These are phyloP conservation scores for Pichia eremophila DNA, from an alignment of 805 yeast species.

Conservation along the genomic window DNA sequence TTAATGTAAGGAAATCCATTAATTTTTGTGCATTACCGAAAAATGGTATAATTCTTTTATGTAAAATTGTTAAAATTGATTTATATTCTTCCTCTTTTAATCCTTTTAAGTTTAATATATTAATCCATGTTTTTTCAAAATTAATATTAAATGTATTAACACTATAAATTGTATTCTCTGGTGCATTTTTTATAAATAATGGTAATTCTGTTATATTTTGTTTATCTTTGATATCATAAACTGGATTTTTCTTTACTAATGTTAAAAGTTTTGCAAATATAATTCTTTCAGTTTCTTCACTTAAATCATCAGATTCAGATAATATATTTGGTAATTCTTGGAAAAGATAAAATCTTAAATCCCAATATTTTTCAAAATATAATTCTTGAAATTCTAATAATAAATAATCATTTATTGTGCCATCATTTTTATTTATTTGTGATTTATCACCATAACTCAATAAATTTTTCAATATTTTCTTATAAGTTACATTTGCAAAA, in stretches of 20 bases:
- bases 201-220: slow-evolving; percentile 19
- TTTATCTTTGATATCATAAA: slow-evolving; percentile 27
- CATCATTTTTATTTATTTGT: slow-evolving; percentile 36
- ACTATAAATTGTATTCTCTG: slow-evolving; percentile 28
- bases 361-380: slow-evolving; percentile 56
- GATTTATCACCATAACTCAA: slow-evolving; percentile 27
- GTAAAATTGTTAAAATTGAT: slow-evolving; percentile 57
- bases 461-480: slow-evolving; percentile 26
- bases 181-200: slow-evolving; percentile 34
- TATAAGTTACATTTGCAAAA: slow-evolving; percentile 53
- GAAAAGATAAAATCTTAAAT: slow-evolving; percentile 68
- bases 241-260: slow-evolving; percentile 23
- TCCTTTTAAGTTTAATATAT: slow-evolving; percentile 38
- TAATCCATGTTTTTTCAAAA: slow-evolving; percentile 63
- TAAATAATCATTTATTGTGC: slow-evolving; percentile 31
- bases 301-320: slow-evolving; percentile 3
- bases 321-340: slow-evolving; percentile 30
- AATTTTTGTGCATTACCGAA: slow-evolving; percentile 69
- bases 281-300: slow-evolving; percentile 12
- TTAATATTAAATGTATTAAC: slow-evolving; percentile 42
- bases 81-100: slow-evolving; percentile 47
- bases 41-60: slow-evolving; percentile 76
- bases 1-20: slow-evolving; percentile 91
- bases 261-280: slow-evolving; percentile 34
- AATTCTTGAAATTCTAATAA: slow-evolving; percentile 43